These are phyloP conservation scores for Purshia tridentata DNA, from an alignment of 306 rosid species.

Conservation along the genomic window DNA sequence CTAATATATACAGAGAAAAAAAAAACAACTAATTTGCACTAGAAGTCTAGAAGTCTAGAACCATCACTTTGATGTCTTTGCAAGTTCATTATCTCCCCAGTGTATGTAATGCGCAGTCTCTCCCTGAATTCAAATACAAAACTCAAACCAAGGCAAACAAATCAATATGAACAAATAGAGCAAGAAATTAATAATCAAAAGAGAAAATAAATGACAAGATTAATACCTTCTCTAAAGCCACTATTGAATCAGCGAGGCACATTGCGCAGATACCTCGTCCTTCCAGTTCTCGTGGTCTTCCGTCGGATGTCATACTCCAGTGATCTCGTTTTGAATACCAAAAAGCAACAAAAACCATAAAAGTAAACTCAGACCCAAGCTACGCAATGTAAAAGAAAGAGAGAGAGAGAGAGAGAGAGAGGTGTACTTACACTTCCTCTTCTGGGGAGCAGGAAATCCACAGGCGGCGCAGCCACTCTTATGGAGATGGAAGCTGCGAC, in stretches of 20 bases:
- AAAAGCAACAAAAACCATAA: not conserved
- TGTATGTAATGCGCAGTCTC: too few species aligned
- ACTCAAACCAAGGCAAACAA: not conserved
- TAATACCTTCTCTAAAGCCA: slow-evolving; percentile 94
- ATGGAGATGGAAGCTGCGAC: slow-evolving; percentile 97
- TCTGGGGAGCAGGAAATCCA: slow-evolving; percentile 93
- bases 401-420: too few species aligned
- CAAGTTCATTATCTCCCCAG: too few species aligned
- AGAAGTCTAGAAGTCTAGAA: too few species aligned
- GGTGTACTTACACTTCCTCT: slow-evolving; percentile 54
- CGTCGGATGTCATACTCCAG: slow-evolving; percentile 93
- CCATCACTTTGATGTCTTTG: too few species aligned
- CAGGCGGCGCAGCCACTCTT: slow-evolving; percentile 96
- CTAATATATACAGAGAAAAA: too few species aligned
- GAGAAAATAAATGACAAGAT: accelerated
- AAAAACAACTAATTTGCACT: too few species aligned
- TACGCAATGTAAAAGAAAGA: not conserved
- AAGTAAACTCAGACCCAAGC: not conserved
- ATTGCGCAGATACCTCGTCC: slow-evolving; percentile 94
- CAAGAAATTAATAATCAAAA: not conserved
- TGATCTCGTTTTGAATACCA: slow-evolving; percentile 46
- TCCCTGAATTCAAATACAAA: not conserved
- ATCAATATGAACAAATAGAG: not conserved
- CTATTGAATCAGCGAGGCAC: slow-evolving; percentile 99
- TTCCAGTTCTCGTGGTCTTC: slow-evolving; percentile 98